These are phyloP conservation scores for Talaromyces adpressus DNA, from an alignment of 495 filamentous ascomycete genomes.

Conservation along the genomic window DNA sequence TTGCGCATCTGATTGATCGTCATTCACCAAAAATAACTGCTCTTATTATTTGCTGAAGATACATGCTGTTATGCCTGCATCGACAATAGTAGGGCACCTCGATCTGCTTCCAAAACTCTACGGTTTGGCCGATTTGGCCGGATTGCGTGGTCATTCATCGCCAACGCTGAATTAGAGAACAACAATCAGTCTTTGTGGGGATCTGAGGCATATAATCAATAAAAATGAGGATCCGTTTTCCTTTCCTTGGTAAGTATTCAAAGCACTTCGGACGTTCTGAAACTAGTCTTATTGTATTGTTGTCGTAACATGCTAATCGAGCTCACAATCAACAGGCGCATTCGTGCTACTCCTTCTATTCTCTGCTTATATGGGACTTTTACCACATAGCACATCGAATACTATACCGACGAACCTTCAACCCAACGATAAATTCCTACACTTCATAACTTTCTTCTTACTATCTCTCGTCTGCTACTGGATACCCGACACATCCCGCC, in stretches of 20 bases:
- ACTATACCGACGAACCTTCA: constrained; percentile 61
- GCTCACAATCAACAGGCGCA: constrained; percentile 43
- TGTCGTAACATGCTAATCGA: neutral
- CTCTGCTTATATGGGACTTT: constrained; percentile 71
- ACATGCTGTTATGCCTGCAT: neutral
- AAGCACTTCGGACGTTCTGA: neutral
- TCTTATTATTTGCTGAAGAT: neutral
- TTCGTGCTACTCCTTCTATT: constrained; percentile 72
- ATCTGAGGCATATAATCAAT: neutral
- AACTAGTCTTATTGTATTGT: neutral
- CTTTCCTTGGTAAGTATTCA: constrained; percentile 58
- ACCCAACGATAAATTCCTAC: constrained; percentile 84
- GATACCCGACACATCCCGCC: constrained; percentile 84
- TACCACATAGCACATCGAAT: constrained; percentile 49
- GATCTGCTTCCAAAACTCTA: neutral
- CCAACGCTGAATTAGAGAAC: neutral
- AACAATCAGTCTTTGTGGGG: neutral
- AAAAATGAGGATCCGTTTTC: constrained; percentile 60
- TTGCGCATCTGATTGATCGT: neutral
- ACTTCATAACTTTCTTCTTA: constrained; percentile 82
- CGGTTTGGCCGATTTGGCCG: neutral
- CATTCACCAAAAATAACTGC: neutral
- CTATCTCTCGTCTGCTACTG: constrained; percentile 91
- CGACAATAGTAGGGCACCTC: neutral
- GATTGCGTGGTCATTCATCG: neutral